Base-by-base conservation (phyloP, 2,329 filamentous ascomycete genomes). In the Sporothrix phasma region DNA sequence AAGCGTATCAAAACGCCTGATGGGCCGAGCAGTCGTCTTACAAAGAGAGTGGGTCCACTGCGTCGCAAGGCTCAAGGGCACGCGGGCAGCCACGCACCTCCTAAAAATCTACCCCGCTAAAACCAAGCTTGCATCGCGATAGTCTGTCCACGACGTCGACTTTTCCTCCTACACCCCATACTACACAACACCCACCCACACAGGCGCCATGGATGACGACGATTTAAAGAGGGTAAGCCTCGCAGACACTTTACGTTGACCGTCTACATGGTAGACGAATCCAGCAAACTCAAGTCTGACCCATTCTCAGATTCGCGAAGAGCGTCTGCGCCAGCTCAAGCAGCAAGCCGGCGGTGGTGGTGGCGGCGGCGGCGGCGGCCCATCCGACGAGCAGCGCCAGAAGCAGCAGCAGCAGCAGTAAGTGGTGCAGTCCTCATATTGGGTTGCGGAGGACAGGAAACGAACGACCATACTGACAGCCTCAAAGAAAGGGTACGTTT, bases 261-360 rank as follows among this genome's bases (percentile, higher is more conserved):
- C n/a, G 17, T n/a, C 41, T 43, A 19, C 5, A 43, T 17, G 8
- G 34, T n/a, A 13, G 34, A 37, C 8, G 15, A 11, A n/a, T 7
- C 17, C 17, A 19, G n/a, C n/a, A n/a, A n/a, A n/a, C n/a, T n/a
- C 53, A 56, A 22, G 17, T 17, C 26, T 51, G 19, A 62, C 43
- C 39, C 7, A 41, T 34, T 3, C 1, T 26, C 13, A 96, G 88
- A 97, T 97, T 74, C 83, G 93, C 74, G 89, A 90, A 76, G 93
- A 93, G 72, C 91, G 94, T 67, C 87, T 97, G 63, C 90, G 93
- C 76, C 92, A 99, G 79, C 88, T 97, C 69, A 94, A 95, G 76
- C 83, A 92, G 71, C 80, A 89, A 76, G 78, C 82, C 68, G 81
- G 77, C 65, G 76, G 75, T 46, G 76, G 77, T 66, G 80, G 78